A percentile compares a stretch with the other conserved stretches of the same genome.
Conservation (phyloP, 805 yeast genomes). For the Candida nonsorbophila region DNA sequence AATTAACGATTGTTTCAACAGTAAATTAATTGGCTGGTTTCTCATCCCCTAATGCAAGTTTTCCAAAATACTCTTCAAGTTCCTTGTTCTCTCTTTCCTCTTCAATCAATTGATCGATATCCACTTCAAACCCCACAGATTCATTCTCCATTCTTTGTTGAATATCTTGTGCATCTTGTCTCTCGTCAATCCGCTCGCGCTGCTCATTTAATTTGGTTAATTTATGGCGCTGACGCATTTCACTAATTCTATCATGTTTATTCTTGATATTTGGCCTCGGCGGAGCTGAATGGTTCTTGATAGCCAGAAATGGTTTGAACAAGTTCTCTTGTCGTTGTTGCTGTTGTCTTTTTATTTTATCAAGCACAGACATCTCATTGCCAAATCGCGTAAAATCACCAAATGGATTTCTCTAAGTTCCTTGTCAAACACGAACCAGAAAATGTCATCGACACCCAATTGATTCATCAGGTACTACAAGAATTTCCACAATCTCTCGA, state of each 20-base stretch:
- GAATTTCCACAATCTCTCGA: too few species aligned
- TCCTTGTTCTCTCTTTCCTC: conserved; percentile 18
- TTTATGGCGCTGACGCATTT: conserved; percentile 20
- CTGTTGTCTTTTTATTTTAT: too few species aligned
- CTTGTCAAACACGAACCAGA: too few species aligned
- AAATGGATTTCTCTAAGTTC: too few species aligned
- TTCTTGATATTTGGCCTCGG: conserved; percentile 16
- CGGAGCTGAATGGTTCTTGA: conserved; percentile 7
- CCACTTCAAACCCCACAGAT: conserved; percentile 8
- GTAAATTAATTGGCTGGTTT: too few species aligned
- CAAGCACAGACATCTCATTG: too few species aligned
- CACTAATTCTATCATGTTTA: conserved; percentile 11
- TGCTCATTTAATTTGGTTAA: conserved; percentile 12
- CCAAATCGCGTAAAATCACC: too few species aligned
- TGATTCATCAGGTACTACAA: too few species aligned
- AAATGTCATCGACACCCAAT: too few species aligned
- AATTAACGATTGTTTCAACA: neutral
- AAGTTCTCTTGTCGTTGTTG: too few species aligned
- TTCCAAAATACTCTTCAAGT: conserved; percentile 13
- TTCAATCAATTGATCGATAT: conserved; percentile 17
- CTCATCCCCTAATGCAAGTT: too few species aligned
- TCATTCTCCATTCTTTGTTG: conserved; percentile 7
- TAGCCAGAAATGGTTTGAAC: conserved; percentile 1
- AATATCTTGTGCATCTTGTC: conserved; percentile 11
- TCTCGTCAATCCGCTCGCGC: conserved; percentile 13